Evolutionary conservation across 192 early-diverging fungal species (phyloP), one percentile per base, ranked within the genome.

Genomic region (Coemansia asiatica): DNA sequence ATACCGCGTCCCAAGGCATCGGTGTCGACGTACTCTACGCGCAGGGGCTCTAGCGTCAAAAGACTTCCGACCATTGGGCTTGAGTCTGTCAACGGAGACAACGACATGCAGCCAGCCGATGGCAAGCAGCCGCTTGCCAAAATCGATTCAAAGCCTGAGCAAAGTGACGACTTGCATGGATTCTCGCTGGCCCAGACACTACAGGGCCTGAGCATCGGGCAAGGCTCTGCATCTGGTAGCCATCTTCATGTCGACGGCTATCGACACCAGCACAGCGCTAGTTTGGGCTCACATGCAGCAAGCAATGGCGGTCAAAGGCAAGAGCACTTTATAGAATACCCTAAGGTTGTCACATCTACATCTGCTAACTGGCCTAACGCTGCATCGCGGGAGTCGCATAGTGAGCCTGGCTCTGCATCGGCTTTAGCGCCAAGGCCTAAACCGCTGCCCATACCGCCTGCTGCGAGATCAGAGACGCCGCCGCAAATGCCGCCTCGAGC

Each of bases 151-250:
- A 47, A 18, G 35, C 40, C 12, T 18, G 44, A 61, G 27, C 40
- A 63, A 29, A 28, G 55, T 66, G 69, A 67, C 64, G 68, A 27
- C n/a, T 64, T 54, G 54, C 46, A 15, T 58, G 69, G 28, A 49
- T 79, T 46, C 47, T 85, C 50, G 64, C 77, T 69, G 83, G 70
- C 49, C 33, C 69, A 50, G 61, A 69, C 61, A 49, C 69, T 58
- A 1, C 63, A 69, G 58, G 76, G 58, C 4, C 73, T 62, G 29
- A 64, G 47, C 57, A 69, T 62, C 7, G 40, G 40, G n/a, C 10
- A 40, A 40, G 44, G 51, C 13, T 49, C 47, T 36, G n/a, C 26
- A 16, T 4, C 40, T 1, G 8, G 31, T 6, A 33, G 8, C 8
- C 31, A 33, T 8, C 8, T 6, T 33, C 4, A 8, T 8, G 31